Percentiles rank a stretch among this genome's conserved stretches.
phyloP scores from a whole-genome alignment of 495 filamentous ascomycete genomes.

The Filosporella fistucella region DNA sequence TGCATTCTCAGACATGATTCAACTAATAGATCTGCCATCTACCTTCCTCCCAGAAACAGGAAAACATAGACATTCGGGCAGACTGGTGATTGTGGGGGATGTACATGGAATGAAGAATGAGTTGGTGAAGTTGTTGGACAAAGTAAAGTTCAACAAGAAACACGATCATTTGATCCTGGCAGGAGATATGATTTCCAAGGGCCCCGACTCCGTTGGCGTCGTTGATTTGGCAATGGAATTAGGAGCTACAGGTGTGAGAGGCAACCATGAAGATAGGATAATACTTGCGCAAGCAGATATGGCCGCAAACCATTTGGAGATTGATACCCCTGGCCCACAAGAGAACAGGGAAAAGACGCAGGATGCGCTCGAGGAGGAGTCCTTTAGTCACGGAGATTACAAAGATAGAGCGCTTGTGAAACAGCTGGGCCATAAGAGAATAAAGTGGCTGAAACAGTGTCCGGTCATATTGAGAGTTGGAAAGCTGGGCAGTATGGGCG shows the following conservation, averaged over 20 bases:
- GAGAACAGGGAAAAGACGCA: conserved; percentile 10
- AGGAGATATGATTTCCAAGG: conserved; percentile 86
- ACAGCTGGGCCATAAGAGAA: conserved; percentile 52
- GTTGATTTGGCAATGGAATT: conserved; percentile 66
- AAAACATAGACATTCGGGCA: conserved; percentile 14
- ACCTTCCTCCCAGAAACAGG: conserved; percentile 29
- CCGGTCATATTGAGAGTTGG: conserved; percentile 74
- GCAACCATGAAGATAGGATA: conserved; percentile 89
- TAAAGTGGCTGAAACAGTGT: conserved; percentile 62
- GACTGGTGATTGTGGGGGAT: conserved; percentile 77
- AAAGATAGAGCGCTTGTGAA: conserved; percentile 37
- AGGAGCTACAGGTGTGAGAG: conserved; percentile 74
- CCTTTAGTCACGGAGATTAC: conserved; percentile 33
- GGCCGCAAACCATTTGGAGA: conserved; percentile 34
- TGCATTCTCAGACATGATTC: background rate
- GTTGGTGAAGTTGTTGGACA: conserved; percentile 60
- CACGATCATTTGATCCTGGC: conserved; percentile 76
- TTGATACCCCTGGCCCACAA: conserved; percentile 21
- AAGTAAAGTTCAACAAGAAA: conserved; percentile 55
- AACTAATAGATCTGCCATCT: conserved; percentile 31
- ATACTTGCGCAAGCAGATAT: conserved; percentile 39
- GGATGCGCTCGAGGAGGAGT: conserved; percentile 18
- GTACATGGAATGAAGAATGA: conserved; percentile 79
- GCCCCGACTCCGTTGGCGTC: conserved; percentile 77
- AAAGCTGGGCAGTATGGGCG: conserved; percentile 46